These are phyloP conservation scores for Fusarium multiceps DNA, from an alignment of 2,329 filamentous ascomycete genomes.

Conservation along the genomic window DNA sequence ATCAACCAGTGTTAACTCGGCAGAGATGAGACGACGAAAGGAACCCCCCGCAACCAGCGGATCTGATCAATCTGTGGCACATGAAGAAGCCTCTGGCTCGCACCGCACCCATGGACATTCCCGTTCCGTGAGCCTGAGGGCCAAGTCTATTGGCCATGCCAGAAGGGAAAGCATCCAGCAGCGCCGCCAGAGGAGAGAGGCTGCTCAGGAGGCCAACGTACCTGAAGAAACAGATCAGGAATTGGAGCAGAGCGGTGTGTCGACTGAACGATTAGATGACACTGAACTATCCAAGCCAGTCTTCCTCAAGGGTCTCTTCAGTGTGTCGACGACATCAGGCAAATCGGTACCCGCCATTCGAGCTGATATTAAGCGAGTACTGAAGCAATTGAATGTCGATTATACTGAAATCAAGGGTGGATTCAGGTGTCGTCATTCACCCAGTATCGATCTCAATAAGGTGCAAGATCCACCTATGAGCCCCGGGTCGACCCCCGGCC, in stretches of 20 bases:
- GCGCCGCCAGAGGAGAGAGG: slow-evolving; percentile 78
- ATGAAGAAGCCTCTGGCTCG: slow-evolving; percentile 63
- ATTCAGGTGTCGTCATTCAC: slow-evolving; percentile 87
- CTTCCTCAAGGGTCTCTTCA: slow-evolving; percentile 95
- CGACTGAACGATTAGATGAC: slow-evolving; percentile 70
- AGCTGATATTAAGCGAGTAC: slow-evolving; percentile 87
- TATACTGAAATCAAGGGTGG: slow-evolving; percentile 93
- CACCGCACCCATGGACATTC: slow-evolving; percentile 64
- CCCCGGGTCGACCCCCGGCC: slow-evolving; percentile 66
- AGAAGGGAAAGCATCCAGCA: slow-evolving; percentile 93
- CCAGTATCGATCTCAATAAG: slow-evolving; percentile 88
- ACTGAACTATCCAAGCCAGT: slow-evolving; percentile 92
- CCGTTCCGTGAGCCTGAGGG: slow-evolving; percentile 74
- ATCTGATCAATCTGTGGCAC: slow-evolving; percentile 77
- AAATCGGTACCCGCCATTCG: slow-evolving; percentile 89
- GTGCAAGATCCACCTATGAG: slow-evolving; percentile 73
- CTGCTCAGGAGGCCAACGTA: slow-evolving; percentile 78
- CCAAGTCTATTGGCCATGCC: slow-evolving; percentile 90
- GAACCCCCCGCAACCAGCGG: slow-evolving; percentile 81
- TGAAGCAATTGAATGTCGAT: slow-evolving; percentile 89
- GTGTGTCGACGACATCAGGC: slow-evolving; percentile 94
- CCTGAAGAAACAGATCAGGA: slow-evolving; percentile 93
- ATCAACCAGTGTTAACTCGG: slow-evolving; percentile 92
- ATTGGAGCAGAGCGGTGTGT: slow-evolving; percentile 69
- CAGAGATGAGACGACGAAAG: slow-evolving; percentile 78